These are phyloP conservation scores for Canavalia ensiformis DNA, from an alignment of 306 rosid species.

Conservation along the genomic window DNA sequence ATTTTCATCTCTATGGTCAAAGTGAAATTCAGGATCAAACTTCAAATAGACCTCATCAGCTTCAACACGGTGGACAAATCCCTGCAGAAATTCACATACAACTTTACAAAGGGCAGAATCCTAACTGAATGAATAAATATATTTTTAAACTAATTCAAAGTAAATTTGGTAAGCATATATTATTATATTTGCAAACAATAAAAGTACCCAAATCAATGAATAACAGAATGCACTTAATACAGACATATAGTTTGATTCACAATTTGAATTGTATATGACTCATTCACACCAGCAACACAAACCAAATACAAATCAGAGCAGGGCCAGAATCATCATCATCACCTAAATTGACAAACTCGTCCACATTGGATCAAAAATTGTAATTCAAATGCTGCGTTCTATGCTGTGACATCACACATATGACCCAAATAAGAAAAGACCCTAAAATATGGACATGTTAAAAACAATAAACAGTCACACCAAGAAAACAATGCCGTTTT, in stretches of 20 bases:
- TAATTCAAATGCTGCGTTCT: not conserved
- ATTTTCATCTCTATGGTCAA: constrained; percentile 59
- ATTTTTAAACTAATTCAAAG: constrained; percentile 11
- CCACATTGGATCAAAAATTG: not conserved
- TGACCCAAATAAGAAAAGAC: too few species aligned
- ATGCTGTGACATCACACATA: not conserved
- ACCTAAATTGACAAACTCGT: not conserved
- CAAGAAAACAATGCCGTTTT: too few species aligned
- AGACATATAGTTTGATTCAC: not conserved
- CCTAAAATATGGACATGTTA: too few species aligned
- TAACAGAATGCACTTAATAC: constrained; percentile 15
- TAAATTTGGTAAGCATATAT: not conserved
- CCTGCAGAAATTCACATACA: constrained; percentile 58
- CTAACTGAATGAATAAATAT: constrained; percentile 23
- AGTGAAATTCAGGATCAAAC: constrained; percentile 66
- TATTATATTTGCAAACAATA: not conserved
- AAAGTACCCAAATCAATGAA: constrained; percentile 21
- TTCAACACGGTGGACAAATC: constrained; percentile 80
- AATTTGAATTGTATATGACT: not conserved
- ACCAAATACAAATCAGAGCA: not conserved
- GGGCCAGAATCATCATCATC: not conserved
- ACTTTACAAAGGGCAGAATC: constrained; percentile 14
- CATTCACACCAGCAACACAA: not conserved
- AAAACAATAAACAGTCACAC: too few species aligned
- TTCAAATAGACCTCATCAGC: constrained; percentile 83